Base-by-base conservation (phyloP, 148 eudicot species). In the Fagopyrum esculentum region DNA sequence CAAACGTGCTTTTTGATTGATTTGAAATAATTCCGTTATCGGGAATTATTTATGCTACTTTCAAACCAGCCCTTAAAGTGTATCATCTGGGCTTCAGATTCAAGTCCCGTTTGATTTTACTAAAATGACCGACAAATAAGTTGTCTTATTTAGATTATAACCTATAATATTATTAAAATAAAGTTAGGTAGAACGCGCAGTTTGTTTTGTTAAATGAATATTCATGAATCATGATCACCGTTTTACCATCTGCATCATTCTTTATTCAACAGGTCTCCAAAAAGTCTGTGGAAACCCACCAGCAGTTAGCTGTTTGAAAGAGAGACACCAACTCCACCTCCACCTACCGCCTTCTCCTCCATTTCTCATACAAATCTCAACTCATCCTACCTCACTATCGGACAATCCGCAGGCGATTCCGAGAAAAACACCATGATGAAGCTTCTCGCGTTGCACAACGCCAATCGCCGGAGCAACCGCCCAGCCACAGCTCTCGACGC, bases 381-480 rank as follows among this genome's bases (percentile, higher is more conserved):
- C 71, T 66, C 71, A 66, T 40, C 6, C 71, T 43, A 63, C 35
- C 69, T 63, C 45, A 29, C 13, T 4, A 63, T 63, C 16, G 44
- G 30, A 35, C 16, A 66, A 43, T 40, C 46, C 17, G 46, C 19
- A 4, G 46, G 5, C 71, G 11, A 64, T 64, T 40, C 54, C 22
- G 5, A 4, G 1, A 52, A 48, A n/a, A 8, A 45, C 4, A 19
- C 9, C 48, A 86, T 77, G 86, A 89, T 89, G 96, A 89, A 91
- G 89, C 88, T 90, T 59, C 40, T 89, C 72, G 81, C 87, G 49
- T 52, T 83, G 69, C 92, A 87, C 70, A 86, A 87, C 74, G 47
- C 84, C 26, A 81, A 73, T 76, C 96, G 93, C 71, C 90, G 99
- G 72, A 83, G 77, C 85, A 86, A 86, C 79, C 68, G 90, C 17